Base-by-base conservation (phyloP, 177 flowering plant genomes). In the Tripterygium wilfordii region DNA sequence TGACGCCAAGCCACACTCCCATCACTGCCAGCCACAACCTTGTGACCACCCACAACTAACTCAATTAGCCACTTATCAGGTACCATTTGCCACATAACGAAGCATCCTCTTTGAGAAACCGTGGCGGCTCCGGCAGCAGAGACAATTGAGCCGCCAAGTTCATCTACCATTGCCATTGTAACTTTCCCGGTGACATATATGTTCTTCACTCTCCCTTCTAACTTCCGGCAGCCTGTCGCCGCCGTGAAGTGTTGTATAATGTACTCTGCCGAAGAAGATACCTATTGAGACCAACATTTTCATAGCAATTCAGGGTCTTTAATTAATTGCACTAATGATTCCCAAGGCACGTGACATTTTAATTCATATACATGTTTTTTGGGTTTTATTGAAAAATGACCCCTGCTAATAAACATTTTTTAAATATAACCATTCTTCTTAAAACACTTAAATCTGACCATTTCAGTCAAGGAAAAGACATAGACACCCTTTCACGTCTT, bases 1-100 rank as follows among this genome's bases (percentile, higher is more conserved):
- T 83, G 88, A 10, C 92, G 76, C 96, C 96, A 87, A 28, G 91
- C 92, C 22, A 84, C 73, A 24, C 55, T 71, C 42, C 96, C 96
- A 39, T 87, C 78, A 44, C 96, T 76, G 5, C 92, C 96, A 16
- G 96, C 92, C 0, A 69, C 66, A 1, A 87, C 76, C 58, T 79
- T 87, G 49, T 74, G 78, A 3, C 79, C 78, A 5, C 62, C 73
- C 2, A 87, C 80, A 19, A 72, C 89, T 10, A 87, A 77, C 76
- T 87, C 96, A 28, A 87, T 57, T 13, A 73, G 69, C 96, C 96
- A 87, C 63, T 66, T 82, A 16, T 74, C 58, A 5, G 96, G 96
- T 2, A 64, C 51, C 94, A 82, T 84, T 42, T 87, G 80, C 96
- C 96, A 87, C 71, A 85, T 65, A 1, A 87, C 88, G 29, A 87